phyloP scores from a whole-genome alignment of 1,139 yeast genomes.

The Taphrina wiesneri region DNA sequence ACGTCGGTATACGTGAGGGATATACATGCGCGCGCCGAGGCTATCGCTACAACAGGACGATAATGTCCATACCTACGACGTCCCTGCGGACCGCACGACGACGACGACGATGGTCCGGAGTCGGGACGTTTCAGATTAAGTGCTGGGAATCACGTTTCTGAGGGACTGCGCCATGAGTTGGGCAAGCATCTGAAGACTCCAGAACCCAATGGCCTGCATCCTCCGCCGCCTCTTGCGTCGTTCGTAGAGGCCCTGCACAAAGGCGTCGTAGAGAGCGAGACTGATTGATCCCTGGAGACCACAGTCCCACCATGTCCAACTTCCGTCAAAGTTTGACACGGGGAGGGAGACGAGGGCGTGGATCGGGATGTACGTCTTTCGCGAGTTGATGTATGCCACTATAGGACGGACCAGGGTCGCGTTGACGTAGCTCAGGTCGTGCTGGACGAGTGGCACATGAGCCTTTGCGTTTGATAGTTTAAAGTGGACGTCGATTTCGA shows the following conservation, averaged over 20 bases:
- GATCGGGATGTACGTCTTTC: conserved; percentile 85
- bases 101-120: too few relatives aligned
- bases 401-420: conserved; percentile 91
- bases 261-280: conserved; percentile 82
- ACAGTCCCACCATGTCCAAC: conserved; percentile 95
- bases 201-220: conserved; percentile 81
- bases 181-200: conserved; percentile 83
- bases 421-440: conserved; percentile 81
- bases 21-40: too few relatives aligned
- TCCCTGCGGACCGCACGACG: too few relatives aligned
- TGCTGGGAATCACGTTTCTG: conserved; percentile 21
- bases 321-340: conserved; percentile 76
- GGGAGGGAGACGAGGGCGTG: conserved; percentile 69
- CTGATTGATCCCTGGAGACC: conserved; percentile 80
- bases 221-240: conserved; percentile 74
- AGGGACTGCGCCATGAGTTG: conserved; percentile 67
- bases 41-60: too few relatives aligned
- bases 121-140: neutral
- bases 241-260: conserved; percentile 82
- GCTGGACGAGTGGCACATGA: conserved; percentile 78
- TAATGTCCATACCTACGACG: too few relatives aligned
- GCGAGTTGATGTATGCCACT: conserved; percentile 89
- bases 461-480: conserved; percentile 84
- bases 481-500: conserved; percentile 73
- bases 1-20: too few relatives aligned